These are phyloP conservation scores for Candida sp. DNA, from an alignment of 1,139 yeast species.

Conservation along the genomic window DNA sequence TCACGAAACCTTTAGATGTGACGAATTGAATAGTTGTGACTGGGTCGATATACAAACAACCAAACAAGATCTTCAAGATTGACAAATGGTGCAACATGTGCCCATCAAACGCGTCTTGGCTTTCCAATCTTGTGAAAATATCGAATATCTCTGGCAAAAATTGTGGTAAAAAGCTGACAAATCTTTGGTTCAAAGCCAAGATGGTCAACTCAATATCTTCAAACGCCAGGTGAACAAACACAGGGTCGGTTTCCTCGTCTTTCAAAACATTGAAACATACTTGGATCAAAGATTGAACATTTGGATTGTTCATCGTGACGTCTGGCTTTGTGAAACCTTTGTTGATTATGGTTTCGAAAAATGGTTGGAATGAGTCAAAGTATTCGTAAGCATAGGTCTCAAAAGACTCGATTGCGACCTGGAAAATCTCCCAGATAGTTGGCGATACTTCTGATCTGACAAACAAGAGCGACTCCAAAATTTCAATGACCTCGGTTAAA, in stretches of 20 bases:
- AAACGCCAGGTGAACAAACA: conserved; percentile 45
- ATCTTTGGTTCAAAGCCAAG: conserved; percentile 39
- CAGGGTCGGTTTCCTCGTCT: conserved; percentile 42
- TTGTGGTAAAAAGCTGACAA: conserved; percentile 34
- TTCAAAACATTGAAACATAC: conserved; percentile 42
- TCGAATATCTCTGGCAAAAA: conserved; percentile 43
- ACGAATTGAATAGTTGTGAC: conserved; percentile 39
- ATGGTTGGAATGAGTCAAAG: conserved; percentile 52
- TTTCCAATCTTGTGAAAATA: conserved; percentile 38
- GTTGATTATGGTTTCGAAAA: conserved; percentile 51
- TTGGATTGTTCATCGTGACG: conserved; percentile 37
- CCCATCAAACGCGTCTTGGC: conserved; percentile 49
- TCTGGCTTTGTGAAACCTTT: conserved; percentile 46
- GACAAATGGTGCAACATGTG: conserved; percentile 52
- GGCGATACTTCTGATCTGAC: conserved; percentile 47
- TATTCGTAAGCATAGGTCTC: conserved; percentile 59
- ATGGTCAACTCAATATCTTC: conserved; percentile 46
- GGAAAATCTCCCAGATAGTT: conserved; percentile 51
- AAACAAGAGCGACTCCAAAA: conserved; percentile 51
- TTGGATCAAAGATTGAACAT: conserved; percentile 42
- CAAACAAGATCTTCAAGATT: conserved; percentile 47
- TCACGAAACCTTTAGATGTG: conserved; percentile 38
- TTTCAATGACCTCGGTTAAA: conserved; percentile 52
- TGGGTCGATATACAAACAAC: conserved; percentile 45
- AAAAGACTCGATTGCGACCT: conserved; percentile 47